Conservation (phyloP, 352 stramenopile genomes). For the Phytopythium mirpurense region DNA sequence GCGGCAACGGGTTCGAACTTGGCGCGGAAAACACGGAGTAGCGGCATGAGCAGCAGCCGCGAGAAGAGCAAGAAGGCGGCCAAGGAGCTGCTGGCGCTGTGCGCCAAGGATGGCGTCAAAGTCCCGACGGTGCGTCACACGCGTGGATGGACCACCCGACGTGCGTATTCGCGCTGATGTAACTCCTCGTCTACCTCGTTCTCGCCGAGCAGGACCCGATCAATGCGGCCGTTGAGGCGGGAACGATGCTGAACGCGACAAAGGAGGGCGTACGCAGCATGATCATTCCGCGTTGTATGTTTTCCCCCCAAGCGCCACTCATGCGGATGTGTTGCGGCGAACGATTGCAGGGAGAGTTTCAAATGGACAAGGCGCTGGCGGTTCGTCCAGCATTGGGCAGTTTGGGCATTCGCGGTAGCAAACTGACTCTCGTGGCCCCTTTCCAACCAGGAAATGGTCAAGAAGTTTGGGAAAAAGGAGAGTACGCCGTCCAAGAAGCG, state of each 20-base stretch:
- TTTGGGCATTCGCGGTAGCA: not conserved
- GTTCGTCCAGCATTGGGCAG: conserved; percentile 13
- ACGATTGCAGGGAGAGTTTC: conserved; percentile 52
- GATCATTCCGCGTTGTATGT: too few relatives aligned
- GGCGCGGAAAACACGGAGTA: not conserved
- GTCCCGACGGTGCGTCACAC: conserved; percentile 50
- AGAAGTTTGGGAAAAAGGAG: conserved; percentile 67
- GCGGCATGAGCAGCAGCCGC: conserved; percentile 12
- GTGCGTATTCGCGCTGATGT: too few relatives aligned
- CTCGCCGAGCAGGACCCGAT: conserved; percentile 62
- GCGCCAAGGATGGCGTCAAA: conserved; percentile 68
- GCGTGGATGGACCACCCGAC: not conserved
- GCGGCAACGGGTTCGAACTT: not conserved
- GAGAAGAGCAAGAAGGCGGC: conserved; percentile 28
- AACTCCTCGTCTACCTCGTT: too few relatives aligned
- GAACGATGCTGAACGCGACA: conserved; percentile 84
- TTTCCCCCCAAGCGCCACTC: not conserved
- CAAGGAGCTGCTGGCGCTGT: conserved; percentile 80
- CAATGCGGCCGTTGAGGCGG: conserved; percentile 77
- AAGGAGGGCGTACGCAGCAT: conserved; percentile 48
- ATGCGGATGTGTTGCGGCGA: not conserved
- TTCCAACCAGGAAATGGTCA: conserved; percentile 54
- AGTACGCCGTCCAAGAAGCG: conserved; percentile 44
- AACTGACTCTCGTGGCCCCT: not conserved
- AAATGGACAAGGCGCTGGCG: conserved; percentile 62